These are phyloP conservation scores for Chalciporus chontae DNA, from an alignment of 768 basidiomycete species.

Conservation along the genomic window DNA sequence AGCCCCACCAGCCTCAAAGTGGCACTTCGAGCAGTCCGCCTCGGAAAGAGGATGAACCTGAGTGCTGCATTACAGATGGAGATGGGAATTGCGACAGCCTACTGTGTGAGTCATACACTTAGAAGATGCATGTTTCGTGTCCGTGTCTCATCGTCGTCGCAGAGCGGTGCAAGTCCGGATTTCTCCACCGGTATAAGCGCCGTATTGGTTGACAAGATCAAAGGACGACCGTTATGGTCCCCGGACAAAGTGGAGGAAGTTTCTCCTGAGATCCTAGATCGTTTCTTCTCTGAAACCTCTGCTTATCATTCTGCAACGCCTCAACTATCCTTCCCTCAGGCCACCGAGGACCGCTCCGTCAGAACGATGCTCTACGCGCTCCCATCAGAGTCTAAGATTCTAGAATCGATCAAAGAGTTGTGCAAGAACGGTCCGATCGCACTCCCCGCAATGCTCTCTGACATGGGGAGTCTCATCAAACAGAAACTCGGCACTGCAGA, in stretches of 20 bases:
- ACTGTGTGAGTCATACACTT: slow-evolving; percentile 60
- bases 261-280: slow-evolving; percentile 48
- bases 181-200: slow-evolving; percentile 79
- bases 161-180: slow-evolving; percentile 80
- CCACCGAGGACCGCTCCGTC: slow-evolving; percentile 24
- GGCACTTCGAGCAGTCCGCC: slow-evolving; percentile 73
- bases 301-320: slow-evolving; percentile 45
- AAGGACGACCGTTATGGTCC: slow-evolving; percentile 63
- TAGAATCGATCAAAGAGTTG: slow-evolving; percentile 46
- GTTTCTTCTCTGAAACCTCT: slow-evolving; percentile 66
- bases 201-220: slow-evolving; percentile 51
- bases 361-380: slow-evolving; percentile 47
- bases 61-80: slow-evolving; percentile 78
- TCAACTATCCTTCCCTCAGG: slow-evolving; percentile 39
- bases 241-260: slow-evolving; percentile 65
- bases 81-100: slow-evolving; percentile 83
- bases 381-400: slow-evolving; percentile 76
- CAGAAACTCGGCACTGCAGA: slow-evolving; percentile 59
- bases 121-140: slow-evolving; percentile 5
- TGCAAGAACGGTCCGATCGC: slow-evolving; percentile 40
- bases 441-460: slow-evolving; percentile 20
- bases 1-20: slow-evolving; percentile 94
- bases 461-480: slow-evolving; percentile 20
- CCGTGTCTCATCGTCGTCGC: slow-evolving; percentile 11
- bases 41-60: slow-evolving; percentile 62